Percentiles rank a stretch among this genome's conserved stretches.
Conservation (phyloP, 345 rosid genomes). For the Camelina neglecta region DNA sequence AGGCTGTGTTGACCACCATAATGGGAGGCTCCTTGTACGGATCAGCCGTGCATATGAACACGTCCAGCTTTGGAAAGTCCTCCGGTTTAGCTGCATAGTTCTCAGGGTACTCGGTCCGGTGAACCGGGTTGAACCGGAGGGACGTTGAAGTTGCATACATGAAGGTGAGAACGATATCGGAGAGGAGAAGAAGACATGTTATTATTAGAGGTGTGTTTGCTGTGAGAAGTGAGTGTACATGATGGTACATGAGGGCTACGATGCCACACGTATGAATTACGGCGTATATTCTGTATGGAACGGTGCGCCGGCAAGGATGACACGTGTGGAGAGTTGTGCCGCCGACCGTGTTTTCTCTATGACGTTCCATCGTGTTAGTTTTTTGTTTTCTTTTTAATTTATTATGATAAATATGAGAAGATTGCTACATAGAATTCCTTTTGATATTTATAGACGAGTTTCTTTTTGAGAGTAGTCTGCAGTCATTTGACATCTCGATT, state of each 20-base stretch:
- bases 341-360: slow-evolving; percentile 8
- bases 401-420: not conserved
- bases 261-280: slow-evolving; percentile 56
- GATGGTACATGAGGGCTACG: slow-evolving; percentile 56
- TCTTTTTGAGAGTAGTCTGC: not conserved
- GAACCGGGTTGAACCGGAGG: slow-evolving; percentile 51
- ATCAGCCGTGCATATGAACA: slow-evolving; percentile 90
- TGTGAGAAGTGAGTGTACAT: slow-evolving; percentile 48
- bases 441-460: slow-evolving; percentile 20
- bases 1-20: slow-evolving; percentile 67
- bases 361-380: slow-evolving; percentile 18
- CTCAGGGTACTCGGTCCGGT: slow-evolving; percentile 55
- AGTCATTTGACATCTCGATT: not conserved
- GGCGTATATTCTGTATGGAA: slow-evolving; percentile 57
- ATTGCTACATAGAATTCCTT: not conserved
- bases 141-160: slow-evolving; percentile 56
- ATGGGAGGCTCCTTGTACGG: slow-evolving; percentile 89
- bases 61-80: slow-evolving; percentile 63
- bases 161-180: slow-evolving; percentile 74
- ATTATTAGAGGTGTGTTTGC: slow-evolving; percentile 18
- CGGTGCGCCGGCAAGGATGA: slow-evolving; percentile 47
- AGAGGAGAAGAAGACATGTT: slow-evolving; percentile 45
- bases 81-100: slow-evolving; percentile 47
- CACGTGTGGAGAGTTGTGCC: slow-evolving; percentile 51
- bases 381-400: not conserved